These are phyloP conservation scores for Ilex asprella DNA, from an alignment of 257 asterid genomes.

Conservation along the genomic window DNA sequence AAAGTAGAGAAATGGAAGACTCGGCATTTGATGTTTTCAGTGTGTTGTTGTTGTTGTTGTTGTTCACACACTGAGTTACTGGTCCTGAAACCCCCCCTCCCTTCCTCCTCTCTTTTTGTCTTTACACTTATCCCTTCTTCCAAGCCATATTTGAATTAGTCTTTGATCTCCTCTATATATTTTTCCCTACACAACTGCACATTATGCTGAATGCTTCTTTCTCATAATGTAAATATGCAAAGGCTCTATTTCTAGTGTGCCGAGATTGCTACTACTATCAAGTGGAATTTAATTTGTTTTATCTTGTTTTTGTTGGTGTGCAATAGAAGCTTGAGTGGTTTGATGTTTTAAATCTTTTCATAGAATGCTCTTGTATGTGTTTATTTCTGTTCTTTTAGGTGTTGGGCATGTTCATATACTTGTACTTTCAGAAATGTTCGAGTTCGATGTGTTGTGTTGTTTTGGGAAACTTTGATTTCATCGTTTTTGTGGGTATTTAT, in stretches of 20 bases:
- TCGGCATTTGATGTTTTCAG: conserved; percentile 1
- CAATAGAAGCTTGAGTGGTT: conserved; percentile 3
- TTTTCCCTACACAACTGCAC: conserved; percentile 11
- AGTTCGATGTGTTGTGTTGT: too few relatives aligned
- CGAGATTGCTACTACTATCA: background rate
- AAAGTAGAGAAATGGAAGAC: conserved; percentile 18
- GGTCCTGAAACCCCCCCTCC: background rate
- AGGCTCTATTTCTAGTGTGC: conserved; percentile 14
- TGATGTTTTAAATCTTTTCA: background rate
- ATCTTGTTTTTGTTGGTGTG: conserved; percentile 10
- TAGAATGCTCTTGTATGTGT: too few relatives aligned
- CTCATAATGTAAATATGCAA: conserved; percentile 51
- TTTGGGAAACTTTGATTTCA: too few relatives aligned
- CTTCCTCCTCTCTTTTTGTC: conserved; percentile 8
- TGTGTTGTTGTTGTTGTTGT: conserved; percentile 3
- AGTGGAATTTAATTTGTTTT: conserved; percentile 9
- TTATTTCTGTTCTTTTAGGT: too few relatives aligned
- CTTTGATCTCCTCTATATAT: conserved; percentile 16
- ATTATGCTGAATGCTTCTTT: conserved; percentile 21
- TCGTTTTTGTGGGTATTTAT: too few relatives aligned
- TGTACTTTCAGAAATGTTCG: too few relatives aligned
- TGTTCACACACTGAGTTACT: background rate
- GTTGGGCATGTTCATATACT: too few relatives aligned
- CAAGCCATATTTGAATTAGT: conserved; percentile 11
- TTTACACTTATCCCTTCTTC: conserved; percentile 7